Evolutionary conservation across 805 yeast species (phyloP).

Genomic region (Nakazawaea ernobii): DNA sequence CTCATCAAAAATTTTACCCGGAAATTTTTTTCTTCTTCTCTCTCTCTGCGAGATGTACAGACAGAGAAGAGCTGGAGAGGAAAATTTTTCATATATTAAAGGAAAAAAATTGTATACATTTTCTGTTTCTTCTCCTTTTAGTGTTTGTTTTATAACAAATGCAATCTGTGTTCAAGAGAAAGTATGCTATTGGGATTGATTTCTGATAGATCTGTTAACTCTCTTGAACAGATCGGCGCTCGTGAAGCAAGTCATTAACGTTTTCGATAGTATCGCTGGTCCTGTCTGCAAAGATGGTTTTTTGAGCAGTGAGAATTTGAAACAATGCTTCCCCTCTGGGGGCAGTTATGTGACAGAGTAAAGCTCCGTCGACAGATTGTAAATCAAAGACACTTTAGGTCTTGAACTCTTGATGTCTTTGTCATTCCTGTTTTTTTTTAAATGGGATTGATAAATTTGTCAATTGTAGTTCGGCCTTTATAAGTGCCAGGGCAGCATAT

Average conservation of each 20-base stretch:
- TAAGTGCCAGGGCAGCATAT: conserved; percentile 85
- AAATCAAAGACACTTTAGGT: conserved; percentile 51
- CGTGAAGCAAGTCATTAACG: conserved; percentile 51
- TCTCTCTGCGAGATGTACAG: not conserved
- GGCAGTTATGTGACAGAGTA: conserved; percentile 59
- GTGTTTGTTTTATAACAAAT: conserved; percentile 8
- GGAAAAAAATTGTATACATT: conserved; percentile 4
- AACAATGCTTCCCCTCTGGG: conserved; percentile 19
- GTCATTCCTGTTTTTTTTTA: conserved; percentile 1
- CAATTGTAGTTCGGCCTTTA: conserved; percentile 61
- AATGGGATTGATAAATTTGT: conserved; percentile 17
- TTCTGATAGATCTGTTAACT: conserved; percentile 14
- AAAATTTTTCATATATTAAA: conserved; percentile 1
- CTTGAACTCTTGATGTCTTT: conserved; percentile 49
- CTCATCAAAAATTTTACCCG: conserved; percentile 6
- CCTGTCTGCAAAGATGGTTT: conserved; percentile 25
- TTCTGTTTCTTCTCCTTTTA: conserved; percentile 1
- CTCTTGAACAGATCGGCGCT: conserved; percentile 61
- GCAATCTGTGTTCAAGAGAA: conserved; percentile 50
- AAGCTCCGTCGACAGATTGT: conserved; percentile 97
- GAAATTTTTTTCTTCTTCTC: conserved; percentile 10
- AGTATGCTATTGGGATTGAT: conserved; percentile 29
- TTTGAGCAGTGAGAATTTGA: conserved; percentile 28
- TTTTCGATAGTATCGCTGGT: conserved; percentile 23
- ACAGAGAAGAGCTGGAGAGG: conserved; percentile 5